Evolutionary conservation across 306 rosid genomes (phyloP).

Genomic region (Carpinus viminea): DNA sequence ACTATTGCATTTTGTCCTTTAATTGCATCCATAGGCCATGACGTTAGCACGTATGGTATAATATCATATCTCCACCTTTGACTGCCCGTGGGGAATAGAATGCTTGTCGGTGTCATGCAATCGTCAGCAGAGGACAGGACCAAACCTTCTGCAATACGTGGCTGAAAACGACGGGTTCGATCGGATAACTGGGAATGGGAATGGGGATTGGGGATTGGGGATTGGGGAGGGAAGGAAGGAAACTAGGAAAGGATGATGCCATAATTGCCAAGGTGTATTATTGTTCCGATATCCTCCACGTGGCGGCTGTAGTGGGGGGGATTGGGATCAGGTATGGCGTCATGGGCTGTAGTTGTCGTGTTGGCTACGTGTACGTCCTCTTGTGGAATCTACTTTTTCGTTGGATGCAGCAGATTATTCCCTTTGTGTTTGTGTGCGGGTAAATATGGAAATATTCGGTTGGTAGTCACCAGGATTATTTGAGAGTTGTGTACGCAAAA

Average conservation of each 20-base stretch:
- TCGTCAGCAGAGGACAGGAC: conserved; percentile 7
- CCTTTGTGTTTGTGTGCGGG: no score
- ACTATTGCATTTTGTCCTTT: neutral
- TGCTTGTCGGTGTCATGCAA: neutral
- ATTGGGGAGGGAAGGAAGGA: no score
- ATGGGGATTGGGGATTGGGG: no score
- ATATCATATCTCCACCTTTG: neutral
- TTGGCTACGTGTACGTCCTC: neutral
- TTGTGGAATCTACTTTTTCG: no score
- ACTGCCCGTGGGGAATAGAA: neutral
- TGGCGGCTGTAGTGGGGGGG: conserved; percentile 2
- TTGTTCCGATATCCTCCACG: conserved; percentile 1
- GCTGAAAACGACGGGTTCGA: neutral
- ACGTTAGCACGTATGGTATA: neutral
- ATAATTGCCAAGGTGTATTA: no score
- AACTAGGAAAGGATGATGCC: no score
- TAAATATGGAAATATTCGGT: no score
- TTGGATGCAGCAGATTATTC: no score
- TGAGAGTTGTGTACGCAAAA: neutral
- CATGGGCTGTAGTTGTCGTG: neutral
- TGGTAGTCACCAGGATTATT: neutral
- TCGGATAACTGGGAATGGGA: neutral
- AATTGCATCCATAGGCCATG: neutral
- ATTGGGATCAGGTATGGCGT: neutral
- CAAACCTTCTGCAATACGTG: neutral